These are phyloP conservation scores for Boletus rex-veris DNA, from an alignment of 768 basidiomycete genomes.

Conservation along the genomic window DNA sequence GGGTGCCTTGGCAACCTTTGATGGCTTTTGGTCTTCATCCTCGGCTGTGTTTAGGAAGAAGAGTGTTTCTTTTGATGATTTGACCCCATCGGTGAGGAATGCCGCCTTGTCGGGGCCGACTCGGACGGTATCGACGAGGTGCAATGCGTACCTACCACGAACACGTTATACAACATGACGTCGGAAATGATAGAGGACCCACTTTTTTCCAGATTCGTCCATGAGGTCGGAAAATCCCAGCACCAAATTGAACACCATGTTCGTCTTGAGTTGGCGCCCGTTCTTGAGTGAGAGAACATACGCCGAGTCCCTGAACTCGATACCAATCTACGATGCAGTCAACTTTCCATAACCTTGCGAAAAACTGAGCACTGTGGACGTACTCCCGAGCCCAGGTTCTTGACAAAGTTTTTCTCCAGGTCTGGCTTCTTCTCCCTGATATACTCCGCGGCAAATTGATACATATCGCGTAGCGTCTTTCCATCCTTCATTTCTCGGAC, in stretches of 20 bases:
- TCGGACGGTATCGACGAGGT: constrained; percentile 85
- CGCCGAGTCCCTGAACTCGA: constrained; percentile 89
- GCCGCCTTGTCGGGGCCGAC: constrained; percentile 62
- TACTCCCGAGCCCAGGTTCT: constrained; percentile 88
- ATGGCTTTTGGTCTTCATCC: constrained; percentile 50
- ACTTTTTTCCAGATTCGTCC: constrained; percentile 79
- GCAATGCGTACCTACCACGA: constrained; percentile 70
- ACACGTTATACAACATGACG: not conserved
- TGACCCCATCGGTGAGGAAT: constrained; percentile 81
- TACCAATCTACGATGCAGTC: constrained; percentile 66
- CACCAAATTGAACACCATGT: constrained; percentile 83
- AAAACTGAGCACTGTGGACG: constrained; percentile 24
- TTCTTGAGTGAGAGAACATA: constrained; percentile 86
- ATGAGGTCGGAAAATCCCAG: constrained; percentile 83
- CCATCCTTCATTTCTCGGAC: constrained; percentile 78
- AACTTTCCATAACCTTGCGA: not conserved
- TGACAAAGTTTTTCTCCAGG: constrained; percentile 80
- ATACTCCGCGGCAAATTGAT: constrained; percentile 66
- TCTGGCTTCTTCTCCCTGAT: constrained; percentile 78
- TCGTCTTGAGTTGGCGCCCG: constrained; percentile 58
- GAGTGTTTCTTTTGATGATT: constrained; percentile 80
- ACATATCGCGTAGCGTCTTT: constrained; percentile 71
- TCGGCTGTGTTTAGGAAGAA: constrained; percentile 74
- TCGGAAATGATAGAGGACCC: constrained; percentile 13
- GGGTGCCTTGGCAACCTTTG: constrained; percentile 53